Evolutionary conservation across 352 stramenopile genomes (phyloP), one percentile per base, ranked within the genome.

Genomic region (Pythium rishiriense): DNA sequence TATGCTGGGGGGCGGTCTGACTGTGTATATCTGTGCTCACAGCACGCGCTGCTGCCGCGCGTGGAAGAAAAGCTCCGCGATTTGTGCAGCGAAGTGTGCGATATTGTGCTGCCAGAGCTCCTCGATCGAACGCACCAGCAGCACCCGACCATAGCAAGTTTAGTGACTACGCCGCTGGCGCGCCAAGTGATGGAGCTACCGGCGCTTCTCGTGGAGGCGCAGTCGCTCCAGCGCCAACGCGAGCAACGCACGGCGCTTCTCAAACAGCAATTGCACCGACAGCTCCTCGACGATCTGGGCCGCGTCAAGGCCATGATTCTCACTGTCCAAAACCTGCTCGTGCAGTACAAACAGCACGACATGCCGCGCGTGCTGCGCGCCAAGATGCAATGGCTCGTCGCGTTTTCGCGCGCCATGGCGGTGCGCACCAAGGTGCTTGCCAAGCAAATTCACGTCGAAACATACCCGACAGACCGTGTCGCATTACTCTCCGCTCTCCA

Each of bases 301-400:
- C 55, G 62, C n/a, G 47, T 66, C 48, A 74, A 69, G 17, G 51
- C 61, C 17, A 71, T 81, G 58, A 60, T 68, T 25, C 3, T 37
- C 12, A 43, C 57, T 0, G 35, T 78, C 10, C 51, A 66, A 7
- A 54, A 65, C 22, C 25, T 77, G 31, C 56, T 82, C 6, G 50
- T 62, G 14, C 51, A 68, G 7, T 70, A 82, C 66, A 76, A 79
- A 45, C 64, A 64, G 24, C 68, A 69, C 17, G 74, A 82, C 41
- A 62, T 72, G 22, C 55, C 72, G 19, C 66, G 69, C 6, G 74
- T 74, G 14, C 46, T 79, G 15, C 60, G 64, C 5, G 58, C 58
- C 14, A 79, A 79, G 48, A 37, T 70, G 24, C 43, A 73, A 55
- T 82, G 66, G 62, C 61, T 82, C 21, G 33, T 48, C 15, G 65